Evolutionary conservation across 345 rosid genomes (phyloP), one percentile per base, ranked within the genome.

Genomic region (Rhodamnia rubescens): DNA sequence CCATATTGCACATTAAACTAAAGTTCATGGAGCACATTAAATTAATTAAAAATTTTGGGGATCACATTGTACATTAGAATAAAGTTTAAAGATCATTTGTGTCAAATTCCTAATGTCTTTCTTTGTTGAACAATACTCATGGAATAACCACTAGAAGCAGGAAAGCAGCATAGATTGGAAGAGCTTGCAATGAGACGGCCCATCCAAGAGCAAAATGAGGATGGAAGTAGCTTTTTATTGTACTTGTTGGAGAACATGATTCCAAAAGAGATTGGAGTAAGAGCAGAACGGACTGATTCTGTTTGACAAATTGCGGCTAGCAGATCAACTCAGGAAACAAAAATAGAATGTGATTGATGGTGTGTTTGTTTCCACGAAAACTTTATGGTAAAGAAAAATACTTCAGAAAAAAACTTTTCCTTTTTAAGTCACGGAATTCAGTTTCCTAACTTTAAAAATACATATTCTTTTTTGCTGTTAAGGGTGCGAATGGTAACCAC

Each of bases 371-470:
- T 58, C 69, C 0, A 6, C n/a, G 16, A n/a, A 58, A 58, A 58
- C 29, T 58, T 58, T 26, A 58, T 7, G 14, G 12, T 0, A 5
- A 58, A n/a, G 59, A 56, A 56, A 56, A n/a, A 22, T 10, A 22
- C 13, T 56, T 56, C 24, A 22, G 1, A 26, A 26, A 26, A 29
- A 15, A 11, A 58, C 8, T 58, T 58, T n/a, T 16, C 36, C 29
- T 2, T 27, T 13, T 27, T 0, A 0, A 3, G 9, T 13, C 7
- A 27, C 0, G 0, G 5, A 27, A 59, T 8, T 59, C 74, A 1
- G 12, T 13, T 59, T 59, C 20, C 53, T 52, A 5, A 52, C 11
- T 14, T 52, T 13, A 52, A 15, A 16, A 18, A 52, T 52, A 20
- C 18, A 52, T 52, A 13, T 52, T 52, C 20, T 15, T 15, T 52